Evolutionary conservation across 768 basidiomycete species (phyloP), one percentile per base, ranked within the genome.

Genomic region (Suillus cothurnatus): DNA sequence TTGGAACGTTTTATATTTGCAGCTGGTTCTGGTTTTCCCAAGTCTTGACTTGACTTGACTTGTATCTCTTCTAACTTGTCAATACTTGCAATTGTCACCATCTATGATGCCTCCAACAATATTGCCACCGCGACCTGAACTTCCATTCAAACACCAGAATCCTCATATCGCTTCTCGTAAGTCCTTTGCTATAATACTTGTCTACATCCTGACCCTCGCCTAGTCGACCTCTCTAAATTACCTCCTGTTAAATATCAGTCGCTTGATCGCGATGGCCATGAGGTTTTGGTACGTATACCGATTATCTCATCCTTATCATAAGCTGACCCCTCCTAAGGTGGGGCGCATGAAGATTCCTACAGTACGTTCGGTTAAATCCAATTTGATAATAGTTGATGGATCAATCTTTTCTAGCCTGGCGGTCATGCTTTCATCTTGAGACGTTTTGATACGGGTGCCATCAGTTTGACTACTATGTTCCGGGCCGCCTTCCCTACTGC

Each of bases 381-480:
- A 41, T 59, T 43, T 41, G 38, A 41, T 28, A 21, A 41, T 41
- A 41, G 69, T 71, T 69, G 63, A 69, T 61, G 56, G 41, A 69
- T 49, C 26, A 26, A 28, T n/a, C 62, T 64, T 45, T 34, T 63
- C 23, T 74, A 94, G 91, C 84, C 89, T 34, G 76, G 80, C 17
- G 88, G 90, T 41, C 95, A 98, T 78, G 94, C 96, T 28, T 98
- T 97, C 76, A 93, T 98, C 73, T 89, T 98, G 41, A 88, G 95
- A 53, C 88, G 96, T 62, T 95, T 92, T 71, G 96, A 98, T 78
- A 97, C 95, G 4, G 90, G 92, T 65, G 94, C 94, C 23, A 86
- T 98, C 78, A 92, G 90, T 68, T 85, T 95, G 12, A 97, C 95
- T 12, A 97, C 95, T 64, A 97, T 98, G 95, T 97, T 93, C 80